Evolutionary conservation across 495 filamentous ascomycete species (phyloP).

Genomic region (Penicillium egyptiacum): DNA sequence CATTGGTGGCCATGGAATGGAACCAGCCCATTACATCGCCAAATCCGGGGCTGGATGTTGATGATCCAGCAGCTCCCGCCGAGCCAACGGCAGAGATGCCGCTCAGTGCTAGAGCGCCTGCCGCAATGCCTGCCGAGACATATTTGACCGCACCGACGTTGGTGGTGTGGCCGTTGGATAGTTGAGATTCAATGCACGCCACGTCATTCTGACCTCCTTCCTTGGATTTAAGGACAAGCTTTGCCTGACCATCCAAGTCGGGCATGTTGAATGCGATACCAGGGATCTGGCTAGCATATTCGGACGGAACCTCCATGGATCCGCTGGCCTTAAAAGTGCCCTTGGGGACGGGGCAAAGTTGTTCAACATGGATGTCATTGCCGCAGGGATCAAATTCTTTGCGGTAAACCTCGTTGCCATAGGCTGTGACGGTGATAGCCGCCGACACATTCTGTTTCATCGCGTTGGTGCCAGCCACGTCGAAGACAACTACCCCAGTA

Average conservation of each 20-base stretch:
- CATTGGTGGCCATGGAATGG: conserved; percentile 90
- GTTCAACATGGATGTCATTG: conserved; percentile 56
- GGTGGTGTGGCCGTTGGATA: conserved; percentile 85
- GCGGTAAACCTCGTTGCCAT: conserved; percentile 78
- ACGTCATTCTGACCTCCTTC: conserved; percentile 58
- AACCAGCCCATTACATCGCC: conserved; percentile 86
- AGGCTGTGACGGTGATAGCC: conserved; percentile 75
- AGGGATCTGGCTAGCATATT: conserved; percentile 75
- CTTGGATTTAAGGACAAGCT: conserved; percentile 66
- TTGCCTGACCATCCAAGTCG: conserved; percentile 86
- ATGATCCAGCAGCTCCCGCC: conserved; percentile 61
- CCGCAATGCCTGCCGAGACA: conserved; percentile 83
- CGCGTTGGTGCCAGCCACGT: conserved; percentile 75
- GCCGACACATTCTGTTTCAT: conserved; percentile 80
- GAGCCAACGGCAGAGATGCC: conserved; percentile 70
- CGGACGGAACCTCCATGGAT: conserved; percentile 62
- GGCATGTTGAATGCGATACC: conserved; percentile 88
- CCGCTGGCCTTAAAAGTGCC: conserved; percentile 74
- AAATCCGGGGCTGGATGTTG: conserved; percentile 78
- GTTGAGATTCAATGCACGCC: conserved; percentile 78
- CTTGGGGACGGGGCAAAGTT: conserved; percentile 82
- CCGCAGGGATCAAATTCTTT: conserved; percentile 84
- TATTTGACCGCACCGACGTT: conserved; percentile 75
- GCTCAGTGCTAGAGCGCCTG: conserved; percentile 72
- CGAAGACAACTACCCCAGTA: conserved; percentile 71